Evolutionary conservation across 148 eudicot genomes (phyloP).

Genomic region (Polygonum maritimum): DNA sequence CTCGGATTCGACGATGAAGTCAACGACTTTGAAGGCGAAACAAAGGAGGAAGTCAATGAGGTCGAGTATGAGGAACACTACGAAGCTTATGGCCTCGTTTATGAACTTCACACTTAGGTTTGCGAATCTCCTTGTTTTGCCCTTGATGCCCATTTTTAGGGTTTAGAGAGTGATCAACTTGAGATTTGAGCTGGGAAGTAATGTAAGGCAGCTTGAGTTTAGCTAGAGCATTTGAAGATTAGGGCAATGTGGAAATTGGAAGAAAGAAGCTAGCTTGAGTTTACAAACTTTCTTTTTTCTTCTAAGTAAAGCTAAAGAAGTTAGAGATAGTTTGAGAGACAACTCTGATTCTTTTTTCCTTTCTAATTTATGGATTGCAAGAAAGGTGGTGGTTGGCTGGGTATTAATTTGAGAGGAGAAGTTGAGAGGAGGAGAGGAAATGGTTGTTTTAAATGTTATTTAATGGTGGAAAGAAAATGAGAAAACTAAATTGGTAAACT

Average conservation of each 20-base stretch:
- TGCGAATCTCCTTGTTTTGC: conserved; percentile 6
- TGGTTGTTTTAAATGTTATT: background rate
- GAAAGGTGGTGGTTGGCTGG: background rate
- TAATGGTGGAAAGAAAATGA: no score
- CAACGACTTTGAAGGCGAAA: conserved; percentile 31
- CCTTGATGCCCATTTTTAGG: background rate
- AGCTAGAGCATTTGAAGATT: background rate
- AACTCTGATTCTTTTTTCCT: background rate
- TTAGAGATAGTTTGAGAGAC: background rate
- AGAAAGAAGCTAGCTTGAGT: no score
- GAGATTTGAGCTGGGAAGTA: background rate
- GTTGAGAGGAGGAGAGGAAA: background rate
- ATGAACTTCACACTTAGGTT: conserved; percentile 18
- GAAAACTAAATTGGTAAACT: no score
- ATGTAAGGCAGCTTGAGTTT: background rate
- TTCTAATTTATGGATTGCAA: no score
- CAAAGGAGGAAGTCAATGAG: conserved; percentile 43
- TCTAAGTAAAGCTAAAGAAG: background rate
- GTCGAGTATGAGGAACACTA: conserved; percentile 39
- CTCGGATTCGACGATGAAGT: conserved; percentile 46
- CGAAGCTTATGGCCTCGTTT: conserved; percentile 35
- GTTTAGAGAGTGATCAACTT: no score
- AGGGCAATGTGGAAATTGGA: background rate
- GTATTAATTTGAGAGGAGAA: background rate
- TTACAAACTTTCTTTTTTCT: no score